Evolutionary conservation across 768 basidiomycete genomes (phyloP), one percentile per base, ranked within the genome.

Genomic region (Pholiota microspora): DNA sequence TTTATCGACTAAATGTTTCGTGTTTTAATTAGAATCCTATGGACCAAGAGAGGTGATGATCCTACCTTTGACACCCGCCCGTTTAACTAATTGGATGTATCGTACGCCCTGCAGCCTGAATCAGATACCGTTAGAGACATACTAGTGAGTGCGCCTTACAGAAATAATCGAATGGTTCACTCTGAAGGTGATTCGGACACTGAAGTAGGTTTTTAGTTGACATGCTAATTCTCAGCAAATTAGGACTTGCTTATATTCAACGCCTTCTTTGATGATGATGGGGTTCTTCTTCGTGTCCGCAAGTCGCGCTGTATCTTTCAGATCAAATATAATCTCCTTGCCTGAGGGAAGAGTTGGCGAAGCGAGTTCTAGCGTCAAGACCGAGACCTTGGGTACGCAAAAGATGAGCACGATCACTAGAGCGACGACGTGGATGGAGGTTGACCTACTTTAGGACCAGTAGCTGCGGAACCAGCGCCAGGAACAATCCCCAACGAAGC

Each of bases 101-200:
- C 89, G 82, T 35, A 89, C 83, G 59, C 89, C 89, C 87, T 90
- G 55, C 45, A 27, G 45, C 35, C 45, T 40, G 34, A 27, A 24
- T 32, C 13, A 60, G 45, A 45, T 27, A 44, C 27, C 42, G 53
- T 28, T 47, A 23, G 10, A 9, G 15, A 51, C 34, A 40, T 54
- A 27, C 60, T 49, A 67, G 56, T 24, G 28, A 51, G 45, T 12
- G 38, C 28, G 28, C 63, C 80, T 65, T 68, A 89, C 88, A 58
- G 89, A 88, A 46, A 93, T 88, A 67, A 98, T 92, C 40, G 87
- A 87, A 67, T 92, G 88, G 71, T 96, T 93, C 61, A 97, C 90
- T 66, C 80, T 89, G 80, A 91, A 94, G 4, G 75, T 82, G 63
- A 94, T 88, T 44, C 84, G 82, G 54, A 93, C 91, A 62, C 89